Base-by-base conservation (phyloP, 2,329 filamentous ascomycete genomes). In the Colletotrichum navitas region DNA sequence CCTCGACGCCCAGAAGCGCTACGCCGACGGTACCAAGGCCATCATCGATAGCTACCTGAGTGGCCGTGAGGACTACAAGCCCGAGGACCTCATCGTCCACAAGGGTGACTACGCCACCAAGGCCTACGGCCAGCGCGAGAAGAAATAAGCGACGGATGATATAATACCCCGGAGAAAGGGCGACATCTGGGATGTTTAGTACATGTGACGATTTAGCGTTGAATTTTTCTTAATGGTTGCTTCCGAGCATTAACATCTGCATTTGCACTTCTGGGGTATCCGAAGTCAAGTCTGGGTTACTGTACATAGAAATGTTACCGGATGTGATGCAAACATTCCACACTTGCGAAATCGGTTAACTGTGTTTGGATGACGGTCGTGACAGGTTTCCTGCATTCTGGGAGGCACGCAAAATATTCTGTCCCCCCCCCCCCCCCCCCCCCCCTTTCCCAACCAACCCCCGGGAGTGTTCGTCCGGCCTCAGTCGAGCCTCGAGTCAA, bases 1-100 rank as follows among this genome's bases (percentile, higher is more conserved):
- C n/a, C 92, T 99, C 80, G 96, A 99, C 81, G 96, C 96, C 71
- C 96, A 99, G 89, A 92, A 94, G 85, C 91, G 94, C 76, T 97
- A 97, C 81, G 94, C 94, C 78, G 87, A 91, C 75, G 94, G 94
- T 78, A 93, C 90, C 83, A 97, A 98, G 92, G 84, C 87, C 76
- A 98, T 99, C 80, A 88, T 99, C 72, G 88, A 95, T 76, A 94
- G 92, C 84, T 99, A 98, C 89, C 93, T 97, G 82, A 90, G 87
- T 76, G 95, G 95, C 78, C 91, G 90, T 81, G 85, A 93, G 80
- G 95, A 98, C 86, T 99, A 99, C 89, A 88, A 89, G 75, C 90
- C 91, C 67, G 87, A 98, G 86, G 96, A 99, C 81, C 86, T 99
- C 78, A 99, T 99, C 77, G 94, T 98, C 75, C 85, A 93, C 84